phyloP scores from a whole-genome alignment of 2,329 filamentous ascomycete genomes.

The Aspergillus fructus region DNA sequence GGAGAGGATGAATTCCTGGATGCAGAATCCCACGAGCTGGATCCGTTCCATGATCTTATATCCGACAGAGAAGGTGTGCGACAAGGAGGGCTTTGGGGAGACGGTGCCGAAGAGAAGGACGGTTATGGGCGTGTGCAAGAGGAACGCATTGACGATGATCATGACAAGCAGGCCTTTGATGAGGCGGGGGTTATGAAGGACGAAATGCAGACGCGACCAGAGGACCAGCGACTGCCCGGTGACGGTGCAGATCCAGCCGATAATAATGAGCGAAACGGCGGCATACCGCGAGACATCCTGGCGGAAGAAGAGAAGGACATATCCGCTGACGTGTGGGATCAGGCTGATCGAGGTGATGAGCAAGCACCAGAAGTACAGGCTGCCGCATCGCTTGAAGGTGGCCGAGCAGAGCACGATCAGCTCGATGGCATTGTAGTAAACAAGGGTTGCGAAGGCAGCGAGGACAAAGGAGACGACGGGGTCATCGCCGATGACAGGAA shows the following conservation, averaged over 20 bases:
- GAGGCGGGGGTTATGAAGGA: slow-evolving; percentile 32
- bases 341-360: slow-evolving; percentile 38
- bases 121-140: slow-evolving; percentile 40
- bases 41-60: slow-evolving; percentile 49
- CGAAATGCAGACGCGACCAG: slow-evolving; percentile 45
- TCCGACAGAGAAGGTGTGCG: slow-evolving; percentile 9
- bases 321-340: slow-evolving; percentile 39
- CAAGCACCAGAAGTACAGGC: slow-evolving; percentile 48
- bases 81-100: slow-evolving; percentile 16
- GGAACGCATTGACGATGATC: slow-evolving; percentile 41
- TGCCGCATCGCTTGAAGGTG: slow-evolving; percentile 41
- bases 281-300: slow-evolving; percentile 27
- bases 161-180: slow-evolving; percentile 37
- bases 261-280: slow-evolving; percentile 33
- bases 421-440: slow-evolving; percentile 47
- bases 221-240: slow-evolving; percentile 46
- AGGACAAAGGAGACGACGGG: slow-evolving; percentile 21
- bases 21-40: slow-evolving; percentile 52
- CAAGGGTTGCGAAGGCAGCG: slow-evolving; percentile 41
- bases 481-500: background rate
- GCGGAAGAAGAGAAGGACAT: slow-evolving; percentile 41
- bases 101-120: slow-evolving; percentile 37
- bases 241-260: slow-evolving; percentile 44
- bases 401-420: slow-evolving; percentile 43
- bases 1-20: slow-evolving; percentile 53